Evolutionary conservation across 805 yeast species (phyloP).

Genomic region (Candida wancherniae): DNA sequence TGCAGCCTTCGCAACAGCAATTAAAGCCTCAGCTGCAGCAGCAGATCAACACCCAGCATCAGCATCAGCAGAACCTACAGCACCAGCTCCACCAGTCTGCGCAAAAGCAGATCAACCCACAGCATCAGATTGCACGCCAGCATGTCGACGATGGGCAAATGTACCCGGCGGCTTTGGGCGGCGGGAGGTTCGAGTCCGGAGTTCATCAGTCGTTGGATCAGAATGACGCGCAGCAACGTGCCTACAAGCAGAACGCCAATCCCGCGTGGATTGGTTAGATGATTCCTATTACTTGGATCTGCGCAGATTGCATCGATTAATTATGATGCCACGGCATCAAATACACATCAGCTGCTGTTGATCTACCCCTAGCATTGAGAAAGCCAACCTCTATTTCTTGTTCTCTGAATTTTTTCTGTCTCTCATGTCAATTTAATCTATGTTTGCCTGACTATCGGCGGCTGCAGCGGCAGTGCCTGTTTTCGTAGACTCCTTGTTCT

Average conservation of each 20-base stretch:
- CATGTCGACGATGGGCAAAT: slow-evolving; percentile 4
- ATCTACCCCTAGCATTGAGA: too few relatives aligned
- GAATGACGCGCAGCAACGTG: slow-evolving; percentile 9
- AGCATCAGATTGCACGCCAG: slow-evolving; percentile 3
- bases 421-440: too few relatives aligned
- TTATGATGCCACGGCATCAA: too few relatives aligned
- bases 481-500: slow-evolving; percentile 13
- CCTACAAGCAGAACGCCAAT: slow-evolving; percentile 12
- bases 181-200: slow-evolving; percentile 6
- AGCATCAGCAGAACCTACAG: slow-evolving; percentile 11
- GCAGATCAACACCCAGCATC: slow-evolving; percentile 6
- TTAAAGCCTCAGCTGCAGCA: slow-evolving; percentile 11
- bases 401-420: too few relatives aligned
- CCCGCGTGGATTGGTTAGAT: slow-evolving; percentile 20
- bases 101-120: slow-evolving; percentile 6
- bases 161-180: slow-evolving; percentile 3
- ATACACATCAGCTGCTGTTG: too few relatives aligned
- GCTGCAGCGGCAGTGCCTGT: slow-evolving; percentile 4
- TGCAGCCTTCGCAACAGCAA: slow-evolving; percentile 8
- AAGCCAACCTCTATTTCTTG: too few relatives aligned
- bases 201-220: slow-evolving; percentile 12
- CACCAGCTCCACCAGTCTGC: slow-evolving; percentile 7
- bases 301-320: too few relatives aligned
- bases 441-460: slow-evolving; percentile 5
- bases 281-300: too few relatives aligned